Conservation (phyloP, 2,329 filamentous ascomycete species). For the Cryoendolithus antarcticus region DNA sequence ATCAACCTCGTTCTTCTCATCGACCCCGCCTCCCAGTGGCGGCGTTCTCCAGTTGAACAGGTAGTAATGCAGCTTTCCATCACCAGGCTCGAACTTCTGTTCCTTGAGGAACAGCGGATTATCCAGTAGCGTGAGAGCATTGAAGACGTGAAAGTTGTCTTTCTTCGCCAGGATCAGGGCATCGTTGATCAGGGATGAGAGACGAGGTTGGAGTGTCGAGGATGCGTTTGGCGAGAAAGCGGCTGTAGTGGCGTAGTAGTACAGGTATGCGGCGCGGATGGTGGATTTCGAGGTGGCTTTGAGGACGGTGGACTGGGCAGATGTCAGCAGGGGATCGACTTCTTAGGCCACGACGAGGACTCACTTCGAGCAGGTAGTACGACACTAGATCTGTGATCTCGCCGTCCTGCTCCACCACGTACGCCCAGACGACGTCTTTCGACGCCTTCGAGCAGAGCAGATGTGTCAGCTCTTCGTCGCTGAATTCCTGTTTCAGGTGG, state of each 20-base stretch:
- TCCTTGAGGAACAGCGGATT: slow-evolving; percentile 87
- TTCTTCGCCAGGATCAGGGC: slow-evolving; percentile 76
- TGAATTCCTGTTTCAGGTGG: slow-evolving; percentile 73
- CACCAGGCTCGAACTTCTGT: slow-evolving; percentile 87
- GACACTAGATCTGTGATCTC: slow-evolving; percentile 95
- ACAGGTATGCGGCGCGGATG: slow-evolving; percentile 85
- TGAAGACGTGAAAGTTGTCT: slow-evolving; percentile 87
- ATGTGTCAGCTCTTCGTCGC: slow-evolving; percentile 68
- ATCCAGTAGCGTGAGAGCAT: slow-evolving; percentile 84
- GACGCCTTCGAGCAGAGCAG: slow-evolving; percentile 66
- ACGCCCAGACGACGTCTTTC: slow-evolving; percentile 85
- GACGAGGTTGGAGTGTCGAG: slow-evolving; percentile 57
- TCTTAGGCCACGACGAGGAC: background rate
- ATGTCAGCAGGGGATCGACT: background rate
- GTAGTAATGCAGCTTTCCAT: slow-evolving; percentile 93
- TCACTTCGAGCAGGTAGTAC: slow-evolving; percentile 74
- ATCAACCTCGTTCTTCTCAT: slow-evolving; percentile 66
- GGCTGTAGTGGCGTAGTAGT: slow-evolving; percentile 84
- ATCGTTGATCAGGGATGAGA: slow-evolving; percentile 72
- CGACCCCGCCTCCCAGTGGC: slow-evolving; percentile 70
- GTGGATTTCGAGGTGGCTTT: slow-evolving; percentile 60
- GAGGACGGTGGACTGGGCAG: slow-evolving; percentile 61
- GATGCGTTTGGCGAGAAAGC: slow-evolving; percentile 42
- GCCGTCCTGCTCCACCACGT: slow-evolving; percentile 66
- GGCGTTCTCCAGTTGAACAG: slow-evolving; percentile 92